A percentile compares a stretch with the other conserved stretches of the same genome.
phyloP scores from a whole-genome alignment of 202 grass and related monocot genomes.

The Panicum virgatum region DNA sequence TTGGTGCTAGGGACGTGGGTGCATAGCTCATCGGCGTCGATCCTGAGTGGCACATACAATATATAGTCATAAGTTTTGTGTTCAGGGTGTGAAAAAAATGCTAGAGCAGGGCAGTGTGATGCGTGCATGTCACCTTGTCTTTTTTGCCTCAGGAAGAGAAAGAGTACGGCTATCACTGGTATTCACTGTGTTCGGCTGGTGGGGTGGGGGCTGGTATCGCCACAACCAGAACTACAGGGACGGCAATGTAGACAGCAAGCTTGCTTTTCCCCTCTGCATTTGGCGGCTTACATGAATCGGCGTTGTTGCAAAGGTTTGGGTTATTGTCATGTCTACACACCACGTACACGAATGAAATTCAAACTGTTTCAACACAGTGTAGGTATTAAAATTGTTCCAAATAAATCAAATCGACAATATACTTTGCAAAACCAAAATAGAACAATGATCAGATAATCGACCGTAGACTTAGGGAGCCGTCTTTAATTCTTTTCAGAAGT shows the following conservation, averaged over 20 bases:
- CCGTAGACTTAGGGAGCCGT: constrained; percentile 56
- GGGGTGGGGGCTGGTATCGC: too few relatives aligned
- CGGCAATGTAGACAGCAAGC: constrained; percentile 40
- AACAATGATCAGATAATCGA: neutral
- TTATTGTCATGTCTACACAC: constrained; percentile 36
- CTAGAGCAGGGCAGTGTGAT: neutral
- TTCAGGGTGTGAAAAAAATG: neutral
- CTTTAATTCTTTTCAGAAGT: constrained; percentile 50
- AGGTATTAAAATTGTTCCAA: neutral
- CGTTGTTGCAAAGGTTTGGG: constrained; percentile 42
- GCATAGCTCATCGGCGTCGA: neutral
- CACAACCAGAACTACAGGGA: constrained; percentile 33
- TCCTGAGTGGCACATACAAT: neutral
- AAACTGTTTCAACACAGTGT: rapidly evolving
- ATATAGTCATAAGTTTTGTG: neutral
- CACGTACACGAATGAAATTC: neutral
- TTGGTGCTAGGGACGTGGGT: neutral
- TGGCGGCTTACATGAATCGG: constrained; percentile 13
- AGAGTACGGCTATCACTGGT: neutral
- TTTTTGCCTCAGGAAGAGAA: constrained; percentile 14
- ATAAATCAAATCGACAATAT: neutral
- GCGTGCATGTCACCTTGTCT: constrained; percentile 22
- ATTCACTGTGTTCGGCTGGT: too few relatives aligned
- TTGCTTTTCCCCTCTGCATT: constrained; percentile 44
- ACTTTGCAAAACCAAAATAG: neutral